Percentiles rank a stretch among this genome's conserved stretches.
Evolutionary conservation across 495 filamentous ascomycete species (phyloP).

Genomic region (Trichoderma gamsii): DNA sequence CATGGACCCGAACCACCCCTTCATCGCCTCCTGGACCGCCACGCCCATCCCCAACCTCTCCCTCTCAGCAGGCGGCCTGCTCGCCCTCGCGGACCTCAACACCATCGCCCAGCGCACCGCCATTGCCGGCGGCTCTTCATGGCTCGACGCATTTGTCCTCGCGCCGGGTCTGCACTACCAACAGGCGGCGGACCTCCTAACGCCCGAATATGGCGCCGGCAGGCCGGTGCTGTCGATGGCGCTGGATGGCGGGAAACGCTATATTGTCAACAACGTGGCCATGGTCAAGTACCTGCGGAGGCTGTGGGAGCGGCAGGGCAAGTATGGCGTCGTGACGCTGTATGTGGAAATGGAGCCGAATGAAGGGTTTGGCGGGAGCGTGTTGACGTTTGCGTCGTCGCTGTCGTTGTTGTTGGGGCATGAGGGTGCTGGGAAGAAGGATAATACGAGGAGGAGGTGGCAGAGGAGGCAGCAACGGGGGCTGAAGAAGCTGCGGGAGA

Average conservation of each 20-base stretch:
- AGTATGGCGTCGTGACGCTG: slow-evolving; percentile 42
- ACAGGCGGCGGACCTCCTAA: slow-evolving; percentile 47
- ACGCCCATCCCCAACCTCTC: slow-evolving; percentile 32
- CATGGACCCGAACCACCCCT: neutral
- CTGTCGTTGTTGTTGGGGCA: neutral
- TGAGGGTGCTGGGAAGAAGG: neutral
- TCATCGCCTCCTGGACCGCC: neutral
- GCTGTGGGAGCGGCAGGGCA: slow-evolving; percentile 29
- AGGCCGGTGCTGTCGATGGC: slow-evolving; percentile 25
- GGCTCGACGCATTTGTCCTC: slow-evolving; percentile 49
- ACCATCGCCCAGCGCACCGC: slow-evolving; percentile 49
- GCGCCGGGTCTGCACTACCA: slow-evolving; percentile 57
- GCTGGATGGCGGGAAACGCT: slow-evolving; percentile 28
- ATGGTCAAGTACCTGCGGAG: slow-evolving; percentile 45
- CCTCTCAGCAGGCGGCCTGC: slow-evolving; percentile 44
- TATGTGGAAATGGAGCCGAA: slow-evolving; percentile 28
- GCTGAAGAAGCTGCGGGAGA: neutral
- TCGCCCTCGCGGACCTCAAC: slow-evolving; percentile 52
- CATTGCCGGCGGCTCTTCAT: slow-evolving; percentile 45
- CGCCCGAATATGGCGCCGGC: slow-evolving; percentile 19
- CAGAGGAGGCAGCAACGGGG: slow-evolving; percentile 12
- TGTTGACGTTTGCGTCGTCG: neutral
- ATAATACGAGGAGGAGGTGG: neutral
- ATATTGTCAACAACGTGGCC: slow-evolving; percentile 49
- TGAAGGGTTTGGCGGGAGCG: slow-evolving; percentile 23